phyloP scores from a whole-genome alignment of 139 green algal species.

The Coelastrella sp. region DNA sequence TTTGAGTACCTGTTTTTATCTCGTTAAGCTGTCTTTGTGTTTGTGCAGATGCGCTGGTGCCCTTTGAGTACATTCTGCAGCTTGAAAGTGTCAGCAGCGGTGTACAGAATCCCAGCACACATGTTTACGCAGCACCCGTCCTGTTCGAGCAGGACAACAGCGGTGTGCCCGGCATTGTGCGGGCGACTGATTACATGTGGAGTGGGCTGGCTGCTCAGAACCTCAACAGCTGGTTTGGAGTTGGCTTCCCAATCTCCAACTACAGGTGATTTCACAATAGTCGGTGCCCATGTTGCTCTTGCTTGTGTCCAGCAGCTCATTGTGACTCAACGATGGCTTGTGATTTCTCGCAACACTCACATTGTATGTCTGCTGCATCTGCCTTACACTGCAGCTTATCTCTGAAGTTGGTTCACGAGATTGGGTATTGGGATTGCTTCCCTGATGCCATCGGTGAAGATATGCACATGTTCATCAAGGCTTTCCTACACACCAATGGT shows the following conservation, averaged over 20 bases:
- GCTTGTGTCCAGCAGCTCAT: too few relatives aligned
- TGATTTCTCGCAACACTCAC: too few relatives aligned
- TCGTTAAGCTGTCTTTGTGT: background rate
- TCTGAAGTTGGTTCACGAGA: slow-evolving; percentile 38
- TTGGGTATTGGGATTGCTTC: slow-evolving; percentile 59
- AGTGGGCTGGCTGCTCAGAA: slow-evolving; percentile 55
- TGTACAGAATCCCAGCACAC: background rate
- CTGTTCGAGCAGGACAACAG: slow-evolving; percentile 58
- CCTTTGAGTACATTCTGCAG: slow-evolving; percentile 45
- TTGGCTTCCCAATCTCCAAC: slow-evolving; percentile 64
- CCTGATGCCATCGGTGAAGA: slow-evolving; percentile 63
- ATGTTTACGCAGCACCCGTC: slow-evolving; percentile 55
- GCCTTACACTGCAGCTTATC: slow-evolving; percentile 32
- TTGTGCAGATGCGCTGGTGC: slow-evolving; percentile 48
- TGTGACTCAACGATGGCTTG: too few relatives aligned
- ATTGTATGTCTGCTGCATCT: background rate
- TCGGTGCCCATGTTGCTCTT: too few relatives aligned
- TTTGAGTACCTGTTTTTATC: background rate
- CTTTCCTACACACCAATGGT: slow-evolving; percentile 52
- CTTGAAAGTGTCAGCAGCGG: slow-evolving; percentile 32
- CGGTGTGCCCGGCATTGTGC: slow-evolving; percentile 52
- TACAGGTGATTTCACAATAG: slow-evolving; percentile 45
- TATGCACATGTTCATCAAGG: slow-evolving; percentile 64
- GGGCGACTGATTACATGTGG: slow-evolving; percentile 64
- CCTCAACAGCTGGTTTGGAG: slow-evolving; percentile 46